phyloP scores from a whole-genome alignment of 805 yeast genomes.

The Kuraishia hungarica region DNA sequence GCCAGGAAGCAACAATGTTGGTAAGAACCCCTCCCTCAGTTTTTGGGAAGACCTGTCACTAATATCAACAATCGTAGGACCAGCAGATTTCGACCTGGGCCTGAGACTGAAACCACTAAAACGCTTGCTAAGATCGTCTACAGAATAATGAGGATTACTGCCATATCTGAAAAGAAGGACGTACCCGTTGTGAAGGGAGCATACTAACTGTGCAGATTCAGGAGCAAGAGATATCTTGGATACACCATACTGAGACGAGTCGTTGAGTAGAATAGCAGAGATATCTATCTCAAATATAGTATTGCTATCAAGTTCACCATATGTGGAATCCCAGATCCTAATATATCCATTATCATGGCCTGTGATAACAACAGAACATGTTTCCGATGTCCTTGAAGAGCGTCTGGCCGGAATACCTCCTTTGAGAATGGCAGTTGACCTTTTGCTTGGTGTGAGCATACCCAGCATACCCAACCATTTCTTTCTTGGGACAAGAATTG shows the following conservation, averaged over 20 bases:
- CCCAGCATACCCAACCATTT: conserved; percentile 82
- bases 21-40: conserved; percentile 54
- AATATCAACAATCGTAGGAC: conserved; percentile 33
- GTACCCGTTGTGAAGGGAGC: conserved; percentile 61
- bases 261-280: conserved; percentile 33
- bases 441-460: conserved; percentile 32
- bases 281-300: conserved; percentile 54
- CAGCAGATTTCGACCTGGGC: conserved; percentile 4
- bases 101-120: conserved; percentile 22
- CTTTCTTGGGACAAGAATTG: conserved; percentile 43
- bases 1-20: conserved; percentile 37
- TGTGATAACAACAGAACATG: conserved; percentile 58
- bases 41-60: conserved; percentile 41
- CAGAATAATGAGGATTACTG: conserved; percentile 24
- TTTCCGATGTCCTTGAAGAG: conserved; percentile 36
- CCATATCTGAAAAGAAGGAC: conserved; percentile 71
- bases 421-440: conserved; percentile 36
- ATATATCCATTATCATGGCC: conserved; percentile 86
- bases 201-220: conserved; percentile 67
- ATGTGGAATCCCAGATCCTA: conserved; percentile 76
- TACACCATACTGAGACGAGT: conserved; percentile 37
- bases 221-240: conserved; percentile 64
- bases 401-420: conserved; percentile 74
- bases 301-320: conserved; percentile 57
- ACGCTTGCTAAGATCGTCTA: conserved; percentile 13